These are phyloP conservation scores for Scedosporium apiospermum DNA, from an alignment of 2,329 filamentous ascomycete species.

Conservation along the genomic window DNA sequence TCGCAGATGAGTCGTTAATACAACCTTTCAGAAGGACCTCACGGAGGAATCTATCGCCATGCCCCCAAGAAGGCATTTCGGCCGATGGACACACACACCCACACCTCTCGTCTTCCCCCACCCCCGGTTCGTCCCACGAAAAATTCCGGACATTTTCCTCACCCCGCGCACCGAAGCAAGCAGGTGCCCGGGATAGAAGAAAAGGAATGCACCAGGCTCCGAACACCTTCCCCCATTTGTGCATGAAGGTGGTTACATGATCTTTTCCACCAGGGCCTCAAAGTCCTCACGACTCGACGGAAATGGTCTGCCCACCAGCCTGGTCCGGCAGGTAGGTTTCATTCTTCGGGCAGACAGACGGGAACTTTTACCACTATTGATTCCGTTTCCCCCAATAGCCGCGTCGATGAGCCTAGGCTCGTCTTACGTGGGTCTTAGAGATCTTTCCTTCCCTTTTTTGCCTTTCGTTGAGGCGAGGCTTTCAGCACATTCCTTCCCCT, in stretches of 20 bases:
- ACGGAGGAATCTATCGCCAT: neutral
- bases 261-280: neutral
- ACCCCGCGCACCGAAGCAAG: no score
- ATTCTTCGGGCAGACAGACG: neutral
- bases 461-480: neutral
- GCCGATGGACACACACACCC: neutral
- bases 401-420: neutral
- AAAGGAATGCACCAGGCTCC: no score
- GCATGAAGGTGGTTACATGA: neutral
- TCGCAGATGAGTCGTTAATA: neutral
- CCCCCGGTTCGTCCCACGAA: neutral
- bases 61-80: neutral
- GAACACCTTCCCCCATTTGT: neutral
- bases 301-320: neutral
- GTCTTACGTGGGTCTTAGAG: neutral
- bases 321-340: neutral
- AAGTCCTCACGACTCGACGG: neutral
- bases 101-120: neutral
- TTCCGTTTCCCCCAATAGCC: neutral
- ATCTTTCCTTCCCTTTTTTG: neutral
- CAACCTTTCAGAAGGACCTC: neutral
- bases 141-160: no score
- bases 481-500: neutral
- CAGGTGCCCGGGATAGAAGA: no score
- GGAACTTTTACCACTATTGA: neutral